Base-by-base conservation (phyloP, 257 asterid species). In the Knoxia roxburghii region DNA sequence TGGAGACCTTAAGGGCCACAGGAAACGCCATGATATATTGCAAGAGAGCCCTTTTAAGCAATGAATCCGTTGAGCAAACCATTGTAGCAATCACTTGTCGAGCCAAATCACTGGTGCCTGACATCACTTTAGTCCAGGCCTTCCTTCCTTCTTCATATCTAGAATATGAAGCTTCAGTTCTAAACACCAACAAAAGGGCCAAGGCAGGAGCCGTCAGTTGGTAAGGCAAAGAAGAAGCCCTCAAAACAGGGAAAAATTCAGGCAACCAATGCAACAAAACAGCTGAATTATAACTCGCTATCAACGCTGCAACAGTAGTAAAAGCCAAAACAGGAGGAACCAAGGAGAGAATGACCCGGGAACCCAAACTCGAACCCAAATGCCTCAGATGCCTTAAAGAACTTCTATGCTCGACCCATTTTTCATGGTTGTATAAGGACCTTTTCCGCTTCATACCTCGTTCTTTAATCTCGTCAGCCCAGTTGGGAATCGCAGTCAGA, bases 81-180 rank as follows among this genome's bases (percentile, higher is more conserved):
- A 86, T 93, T 75, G 79, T 79, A 24, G 85, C 85, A 63, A 85
- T 80, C 45, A 90, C 95, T 76, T 83, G 97, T 83, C 87, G 80
- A 1, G 97, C 91, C 64, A 94, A 79, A 39, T 94, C 96, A 69
- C 79, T 86, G 6, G 95, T 75, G 43, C 87, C 97, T 0, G 87
- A 71, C 80, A 87, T 73, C 26, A 94, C 76, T 69, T 81, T 77
- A 29, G 92, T 87, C 99, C 99, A 94, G 18, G 95, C 92, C 70
- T 75, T 86, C 77, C 82, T 86, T 73, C 95, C 99, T 61, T 82
- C 86, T 75, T 88, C 96, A 11, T 75, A 88, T 86, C 97, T 84
- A 41, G 99, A 81, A 79, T 94, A 94, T 15, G 97, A 94, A 0
- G 99, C 97, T 85, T 94, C 99, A 0, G 99, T 94, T 80, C 99